A percentile compares a stretch with the other conserved stretches of the same genome.
phyloP scores from a whole-genome alignment of 129 eudicot genomes.

The Arctium minus region DNA sequence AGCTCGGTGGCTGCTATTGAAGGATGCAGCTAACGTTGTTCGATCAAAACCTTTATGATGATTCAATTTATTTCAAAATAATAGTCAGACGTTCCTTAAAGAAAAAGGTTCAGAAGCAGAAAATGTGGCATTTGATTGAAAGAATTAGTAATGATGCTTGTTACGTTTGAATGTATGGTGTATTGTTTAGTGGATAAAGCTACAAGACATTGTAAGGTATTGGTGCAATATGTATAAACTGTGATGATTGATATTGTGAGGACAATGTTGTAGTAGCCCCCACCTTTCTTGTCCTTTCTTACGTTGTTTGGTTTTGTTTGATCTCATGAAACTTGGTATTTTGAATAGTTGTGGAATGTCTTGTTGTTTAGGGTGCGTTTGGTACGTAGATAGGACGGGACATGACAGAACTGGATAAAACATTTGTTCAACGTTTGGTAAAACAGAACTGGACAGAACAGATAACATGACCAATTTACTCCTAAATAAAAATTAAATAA shows the following conservation, averaged over 20 bases:
- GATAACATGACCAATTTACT: too few relatives aligned
- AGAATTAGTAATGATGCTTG: constrained; percentile 15
- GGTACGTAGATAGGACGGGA: too few relatives aligned
- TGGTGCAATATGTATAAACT: constrained; percentile 26
- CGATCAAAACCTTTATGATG: constrained; percentile 21
- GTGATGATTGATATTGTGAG: constrained; percentile 19
- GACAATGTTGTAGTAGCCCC: constrained; percentile 20
- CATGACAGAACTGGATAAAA: too few relatives aligned
- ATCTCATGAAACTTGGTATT: background rate
- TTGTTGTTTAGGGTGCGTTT: background rate
- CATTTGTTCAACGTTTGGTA: too few relatives aligned
- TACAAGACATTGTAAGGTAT: constrained; percentile 23
- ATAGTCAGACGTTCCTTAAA: constrained; percentile 2
- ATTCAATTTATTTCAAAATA: background rate
- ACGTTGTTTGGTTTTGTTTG: background rate
- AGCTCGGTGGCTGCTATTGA: constrained; percentile 64
- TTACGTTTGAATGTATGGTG: constrained; percentile 19
- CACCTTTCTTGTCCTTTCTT: constrained; percentile 24
- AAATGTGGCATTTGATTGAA: background rate
- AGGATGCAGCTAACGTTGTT: constrained; percentile 33
- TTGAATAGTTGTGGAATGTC: background rate
- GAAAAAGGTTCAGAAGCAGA: constrained; percentile 4
- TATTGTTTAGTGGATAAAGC: constrained; percentile 21
- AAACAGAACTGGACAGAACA: too few relatives aligned
- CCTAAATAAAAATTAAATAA: too few relatives aligned